Evolutionary conservation across 78 protist species (phyloP).

Genomic region (Pigoraptor vietnamica): DNA sequence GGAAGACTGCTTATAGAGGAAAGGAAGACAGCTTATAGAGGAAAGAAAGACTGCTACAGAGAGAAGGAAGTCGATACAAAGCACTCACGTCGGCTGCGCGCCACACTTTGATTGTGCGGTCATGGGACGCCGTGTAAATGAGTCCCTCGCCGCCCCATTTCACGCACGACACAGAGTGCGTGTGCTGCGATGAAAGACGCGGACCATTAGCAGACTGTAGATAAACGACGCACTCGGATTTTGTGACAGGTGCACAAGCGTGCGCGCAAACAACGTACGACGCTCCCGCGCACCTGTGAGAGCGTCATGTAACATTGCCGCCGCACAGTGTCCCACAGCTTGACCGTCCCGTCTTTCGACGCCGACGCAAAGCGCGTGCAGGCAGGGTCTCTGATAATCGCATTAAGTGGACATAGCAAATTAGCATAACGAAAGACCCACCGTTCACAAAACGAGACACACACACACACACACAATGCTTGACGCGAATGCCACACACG

Average conservation of each 20-base stretch:
- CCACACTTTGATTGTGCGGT: constrained; percentile 89
- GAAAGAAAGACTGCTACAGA: background rate
- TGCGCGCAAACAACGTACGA: no score
- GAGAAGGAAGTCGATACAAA: background rate
- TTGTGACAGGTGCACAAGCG: no score
- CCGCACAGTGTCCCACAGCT: constrained; percentile 76
- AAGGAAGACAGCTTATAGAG: background rate
- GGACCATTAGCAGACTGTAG: no score
- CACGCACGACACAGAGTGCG: constrained; percentile 80
- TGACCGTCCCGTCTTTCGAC: constrained; percentile 81
- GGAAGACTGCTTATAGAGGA: background rate
- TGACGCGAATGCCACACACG: no score
- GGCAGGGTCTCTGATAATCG: no score
- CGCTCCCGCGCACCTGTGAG: no score
- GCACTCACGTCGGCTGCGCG: background rate
- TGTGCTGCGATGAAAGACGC: constrained; percentile 90
- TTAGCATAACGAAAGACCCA: no score
- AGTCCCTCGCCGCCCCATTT: constrained; percentile 93
- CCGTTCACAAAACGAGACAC: no score
- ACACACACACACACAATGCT: no score
- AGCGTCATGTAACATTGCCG: constrained; percentile 41
- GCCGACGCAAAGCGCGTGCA: constrained; percentile 55
- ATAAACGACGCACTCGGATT: no score
- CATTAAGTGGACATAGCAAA: no score
- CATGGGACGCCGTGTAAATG: constrained; percentile 89